Base-by-base conservation (phyloP, 2,329 filamentous ascomycete species). In the Venturia aucupariae region DNA sequence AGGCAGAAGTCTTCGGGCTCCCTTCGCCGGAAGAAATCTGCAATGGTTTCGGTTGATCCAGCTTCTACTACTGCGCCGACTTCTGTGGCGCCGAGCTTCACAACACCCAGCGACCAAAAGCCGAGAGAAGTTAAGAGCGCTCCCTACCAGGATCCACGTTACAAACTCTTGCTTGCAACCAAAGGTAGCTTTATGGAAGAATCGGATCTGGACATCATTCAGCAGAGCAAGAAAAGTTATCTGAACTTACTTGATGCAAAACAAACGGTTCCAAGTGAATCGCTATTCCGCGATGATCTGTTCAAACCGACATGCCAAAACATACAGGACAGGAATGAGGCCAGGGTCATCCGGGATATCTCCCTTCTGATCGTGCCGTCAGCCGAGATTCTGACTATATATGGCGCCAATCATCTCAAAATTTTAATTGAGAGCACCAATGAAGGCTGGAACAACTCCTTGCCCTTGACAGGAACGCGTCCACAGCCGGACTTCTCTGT, bases 401-500 rank as follows among this genome's bases (percentile, higher is more conserved):
- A 65, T 64, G 69, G 71, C 5, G 64, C 68, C 61, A 60, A 64
- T 64, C 51, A 59, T 46, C 62, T 59, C 22, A 60, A 63, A 27
- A 41, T 60, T 32, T 59, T 63, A 19, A 64, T 51, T 15, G 54
- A 66, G 44, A 65, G 65, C 42, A 38, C 51, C 39, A 66, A 66
- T 30, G 65, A 66, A 57, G 65, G 65, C 63, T 66, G 57, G 65
- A 66, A 66, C 63, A 76, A 75, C 66, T 73, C 73, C 6, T 71
- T 78, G 42, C 72, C 77, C 7, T 46, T 80, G 0, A 72, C 67
- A 38, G 69, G 69, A 1, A 67, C 73, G 60, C 73, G 72, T 61
- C 78, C 76, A 11, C 77, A 81, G 68, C 78, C 78, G 1, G 76
- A 80, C 68, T 80, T 78, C 67, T 72, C 75, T 32, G 72, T 79